Conservation (phyloP, 2,329 filamentous ascomycete species). For the Monascus ruber region DNA sequence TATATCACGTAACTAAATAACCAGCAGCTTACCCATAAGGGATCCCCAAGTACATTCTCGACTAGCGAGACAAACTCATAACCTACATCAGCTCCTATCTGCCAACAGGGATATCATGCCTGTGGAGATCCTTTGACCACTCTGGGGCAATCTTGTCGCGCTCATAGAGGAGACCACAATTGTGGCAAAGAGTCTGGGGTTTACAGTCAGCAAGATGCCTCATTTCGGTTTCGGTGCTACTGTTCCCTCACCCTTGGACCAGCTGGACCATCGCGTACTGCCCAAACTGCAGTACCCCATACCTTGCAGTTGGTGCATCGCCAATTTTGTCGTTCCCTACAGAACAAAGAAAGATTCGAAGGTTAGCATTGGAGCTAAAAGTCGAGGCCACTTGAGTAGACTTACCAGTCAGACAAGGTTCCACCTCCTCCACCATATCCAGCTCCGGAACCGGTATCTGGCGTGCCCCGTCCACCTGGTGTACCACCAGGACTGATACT, state of each 20-base stretch:
- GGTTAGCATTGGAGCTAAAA: not conserved
- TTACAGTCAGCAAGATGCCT: too few species aligned
- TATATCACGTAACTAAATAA: too few species aligned
- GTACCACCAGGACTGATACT: slow-evolving; percentile 70
- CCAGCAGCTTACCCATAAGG: too few species aligned
- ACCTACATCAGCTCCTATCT: slow-evolving; percentile 10
- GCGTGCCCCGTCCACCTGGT: slow-evolving; percentile 63
- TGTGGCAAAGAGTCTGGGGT: slow-evolving; percentile 71
- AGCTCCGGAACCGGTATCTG: slow-evolving; percentile 51
- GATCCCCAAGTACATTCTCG: too few species aligned
- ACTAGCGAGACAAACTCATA: too few species aligned
- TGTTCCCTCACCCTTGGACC: slow-evolving; percentile 60
- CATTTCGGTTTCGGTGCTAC: too few species aligned
- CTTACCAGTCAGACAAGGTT: slow-evolving; percentile 53
- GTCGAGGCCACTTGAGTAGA: slow-evolving; percentile 1
- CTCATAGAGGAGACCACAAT: slow-evolving; percentile 83
- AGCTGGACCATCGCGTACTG: slow-evolving; percentile 78
- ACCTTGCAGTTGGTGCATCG: slow-evolving; percentile 78
- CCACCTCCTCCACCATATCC: slow-evolving; percentile 58
- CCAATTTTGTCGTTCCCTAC: slow-evolving; percentile 68
- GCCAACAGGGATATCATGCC: slow-evolving; percentile 29
- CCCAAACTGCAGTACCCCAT: slow-evolving; percentile 87
- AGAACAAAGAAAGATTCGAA: not conserved
- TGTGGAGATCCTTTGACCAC: slow-evolving; percentile 62
- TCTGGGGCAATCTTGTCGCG: slow-evolving; percentile 72